phyloP scores from a whole-genome alignment of 2,329 filamentous ascomycete species.

The Colletotrichum lindemuthianum region DNA sequence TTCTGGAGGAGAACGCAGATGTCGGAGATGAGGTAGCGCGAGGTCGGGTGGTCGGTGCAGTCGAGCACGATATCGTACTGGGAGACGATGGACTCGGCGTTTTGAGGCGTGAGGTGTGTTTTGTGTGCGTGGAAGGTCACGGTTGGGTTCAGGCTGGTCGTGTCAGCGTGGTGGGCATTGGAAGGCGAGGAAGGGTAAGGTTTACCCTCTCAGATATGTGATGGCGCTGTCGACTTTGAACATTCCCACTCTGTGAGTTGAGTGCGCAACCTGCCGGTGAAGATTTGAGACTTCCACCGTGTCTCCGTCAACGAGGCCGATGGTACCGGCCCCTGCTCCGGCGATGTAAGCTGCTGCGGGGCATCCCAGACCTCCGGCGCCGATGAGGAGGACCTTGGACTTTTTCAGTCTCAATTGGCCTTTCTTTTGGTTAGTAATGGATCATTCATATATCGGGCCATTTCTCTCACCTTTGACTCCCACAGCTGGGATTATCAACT shows the following conservation, averaged over 20 bases:
- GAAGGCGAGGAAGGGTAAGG: neutral
- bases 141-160: slow-evolving; percentile 74
- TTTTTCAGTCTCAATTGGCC: slow-evolving; percentile 80
- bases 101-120: slow-evolving; percentile 73
- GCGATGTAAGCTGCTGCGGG: slow-evolving; percentile 94
- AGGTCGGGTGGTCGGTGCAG: slow-evolving; percentile 93
- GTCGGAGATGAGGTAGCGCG: slow-evolving; percentile 93
- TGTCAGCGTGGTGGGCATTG: neutral
- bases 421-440: slow-evolving; percentile 43
- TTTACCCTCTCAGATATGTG: slow-evolving; percentile 64
- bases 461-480: slow-evolving; percentile 72
- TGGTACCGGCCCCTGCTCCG: slow-evolving; percentile 83
- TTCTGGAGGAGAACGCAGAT: slow-evolving; percentile 82
- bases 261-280: slow-evolving; percentile 90
- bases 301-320: slow-evolving; percentile 91
- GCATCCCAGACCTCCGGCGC: slow-evolving; percentile 89
- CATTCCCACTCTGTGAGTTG: slow-evolving; percentile 74
- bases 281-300: slow-evolving; percentile 89
- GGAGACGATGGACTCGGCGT: slow-evolving; percentile 72
- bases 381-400: slow-evolving; percentile 81
- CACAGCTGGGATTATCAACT: slow-evolving; percentile 87
- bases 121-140: slow-evolving; percentile 71
- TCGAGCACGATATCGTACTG: slow-evolving; percentile 88
- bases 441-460: neutral
- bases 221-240: slow-evolving; percentile 84